Evolutionary conservation across 106 monocot species (phyloP), one percentile per base, ranked within the genome.

Genomic region (Narthecium ossifragum): DNA sequence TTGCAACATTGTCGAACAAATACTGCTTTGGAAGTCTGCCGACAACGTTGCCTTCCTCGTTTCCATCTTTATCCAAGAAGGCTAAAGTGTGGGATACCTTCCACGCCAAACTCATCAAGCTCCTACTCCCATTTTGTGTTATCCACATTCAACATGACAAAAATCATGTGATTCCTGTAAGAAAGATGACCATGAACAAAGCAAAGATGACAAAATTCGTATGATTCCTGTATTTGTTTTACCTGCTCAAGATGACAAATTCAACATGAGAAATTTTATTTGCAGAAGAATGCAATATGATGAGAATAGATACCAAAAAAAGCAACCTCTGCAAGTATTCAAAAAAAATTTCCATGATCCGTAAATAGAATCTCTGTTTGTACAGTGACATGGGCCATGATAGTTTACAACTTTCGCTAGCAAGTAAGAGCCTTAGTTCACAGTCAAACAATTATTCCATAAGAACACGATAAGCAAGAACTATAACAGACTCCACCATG

Each of bases 91-190:
- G 93, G 93, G 56, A 93, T 93, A n/a, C 93, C 93, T 53, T 93
- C 93, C 23, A 93, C 93, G 28, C 93, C 93, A 65, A 93, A 93
- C 64, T 93, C 93, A 33, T 93, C 93, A 22, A 93, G 74, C 40
- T 93, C 93, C 33, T 93, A 88, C 68, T 93, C 93, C 93, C 93
- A 93, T 56, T 85, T 93, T 36, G 93, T 93, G 70, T 89, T 88
- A 28, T 93, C 93, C 27, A 93, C 93, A 43, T 93, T 88, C 61
- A 93, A 57, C 93, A 89, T 85, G 4, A 93, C 93, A 46, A 93
- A 93, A 61, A 88, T 93, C 55, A 93, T 77, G 46, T 51, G 75
- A 53, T 73, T 78, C 77, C 93, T 93, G 72, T 34, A 64, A 68
- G 34, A 43, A 22, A 51, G n/a, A n/a, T n/a, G n/a, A n/a, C n/a